Conservation (phyloP, 139 green algal species). For the Chlorella sp. region DNA sequence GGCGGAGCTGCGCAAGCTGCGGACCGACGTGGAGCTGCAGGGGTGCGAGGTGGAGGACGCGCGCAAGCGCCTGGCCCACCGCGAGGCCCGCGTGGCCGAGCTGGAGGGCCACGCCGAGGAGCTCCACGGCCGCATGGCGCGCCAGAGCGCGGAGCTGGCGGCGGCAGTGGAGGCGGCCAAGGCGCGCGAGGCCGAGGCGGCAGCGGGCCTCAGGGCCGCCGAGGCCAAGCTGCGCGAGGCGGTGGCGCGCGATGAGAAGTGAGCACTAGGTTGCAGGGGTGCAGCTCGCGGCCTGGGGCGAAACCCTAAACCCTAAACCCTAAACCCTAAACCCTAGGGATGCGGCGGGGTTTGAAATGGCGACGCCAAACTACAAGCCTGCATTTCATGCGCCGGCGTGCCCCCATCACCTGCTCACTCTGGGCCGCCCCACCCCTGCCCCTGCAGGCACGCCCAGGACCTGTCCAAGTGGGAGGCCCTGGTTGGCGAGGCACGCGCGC, state of each 20-base stretch:
- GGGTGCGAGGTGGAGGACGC: conserved; percentile 32
- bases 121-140: conserved; percentile 20
- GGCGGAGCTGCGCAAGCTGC: conserved; percentile 36
- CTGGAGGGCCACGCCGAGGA: conserved; percentile 26
- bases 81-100: conserved; percentile 34
- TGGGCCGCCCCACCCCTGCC: not conserved
- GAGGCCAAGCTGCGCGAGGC: conserved; percentile 34
- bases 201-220: conserved; percentile 19
- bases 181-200: conserved; percentile 28
- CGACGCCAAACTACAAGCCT: too few relatives aligned
- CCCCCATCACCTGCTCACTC: too few relatives aligned
- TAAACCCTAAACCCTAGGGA: too few relatives aligned
- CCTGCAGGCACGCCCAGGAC: conserved; percentile 25
- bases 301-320: too few relatives aligned
- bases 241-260: conserved; percentile 25
- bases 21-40: conserved; percentile 30
- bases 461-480: conserved; percentile 38
- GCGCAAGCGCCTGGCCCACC: conserved; percentile 6
- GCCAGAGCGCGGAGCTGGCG: conserved; percentile 31
- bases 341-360: too few relatives aligned
- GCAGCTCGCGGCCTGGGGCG: too few relatives aligned
- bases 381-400: too few relatives aligned
- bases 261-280: not conserved
- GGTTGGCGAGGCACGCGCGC: conserved; percentile 8
- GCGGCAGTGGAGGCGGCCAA: conserved; percentile 39